These are phyloP conservation scores for Pythium aphanidermatum DNA, from an alignment of 352 stramenopile species.

Conservation along the genomic window DNA sequence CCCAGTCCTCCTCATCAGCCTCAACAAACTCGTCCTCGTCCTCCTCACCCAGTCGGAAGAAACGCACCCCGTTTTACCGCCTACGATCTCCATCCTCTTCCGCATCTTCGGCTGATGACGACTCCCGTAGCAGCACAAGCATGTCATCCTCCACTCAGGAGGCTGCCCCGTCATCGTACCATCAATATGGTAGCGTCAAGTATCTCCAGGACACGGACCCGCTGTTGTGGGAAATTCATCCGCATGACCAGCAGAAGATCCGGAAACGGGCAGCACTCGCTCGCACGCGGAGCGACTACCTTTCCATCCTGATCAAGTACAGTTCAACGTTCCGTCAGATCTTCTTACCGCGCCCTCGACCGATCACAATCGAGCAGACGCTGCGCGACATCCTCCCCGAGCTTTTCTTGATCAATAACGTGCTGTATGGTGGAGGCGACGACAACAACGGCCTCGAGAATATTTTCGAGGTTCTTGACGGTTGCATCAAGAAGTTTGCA, in stretches of 20 bases:
- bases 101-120: constrained; percentile 30
- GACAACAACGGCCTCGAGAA: constrained; percentile 63
- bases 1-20: constrained; percentile 17
- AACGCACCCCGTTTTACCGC: constrained; percentile 44
- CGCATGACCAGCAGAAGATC: constrained; percentile 67
- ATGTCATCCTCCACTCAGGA: constrained; percentile 4
- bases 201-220: constrained; percentile 77
- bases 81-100: constrained; percentile 48
- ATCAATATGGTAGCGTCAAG: constrained; percentile 69
- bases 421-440: constrained; percentile 60
- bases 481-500: constrained; percentile 62
- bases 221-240: constrained; percentile 79
- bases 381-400: constrained; percentile 70
- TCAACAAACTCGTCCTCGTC: constrained; percentile 15
- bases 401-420: constrained; percentile 76
- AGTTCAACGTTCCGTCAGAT: constrained; percentile 60
- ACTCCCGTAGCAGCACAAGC: constrained; percentile 18
- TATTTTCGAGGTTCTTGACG: constrained; percentile 77
- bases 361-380: constrained; percentile 75
- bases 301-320: constrained; percentile 63
- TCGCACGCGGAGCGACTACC: constrained; percentile 47
- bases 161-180: constrained; percentile 24
- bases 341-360: constrained; percentile 54
- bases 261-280: constrained; percentile 57
- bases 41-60: constrained; percentile 28